A percentile compares a stretch with the other conserved stretches of the same genome.
phyloP scores from a whole-genome alignment of 768 basidiomycete genomes.

The Inosperma sp. region DNA sequence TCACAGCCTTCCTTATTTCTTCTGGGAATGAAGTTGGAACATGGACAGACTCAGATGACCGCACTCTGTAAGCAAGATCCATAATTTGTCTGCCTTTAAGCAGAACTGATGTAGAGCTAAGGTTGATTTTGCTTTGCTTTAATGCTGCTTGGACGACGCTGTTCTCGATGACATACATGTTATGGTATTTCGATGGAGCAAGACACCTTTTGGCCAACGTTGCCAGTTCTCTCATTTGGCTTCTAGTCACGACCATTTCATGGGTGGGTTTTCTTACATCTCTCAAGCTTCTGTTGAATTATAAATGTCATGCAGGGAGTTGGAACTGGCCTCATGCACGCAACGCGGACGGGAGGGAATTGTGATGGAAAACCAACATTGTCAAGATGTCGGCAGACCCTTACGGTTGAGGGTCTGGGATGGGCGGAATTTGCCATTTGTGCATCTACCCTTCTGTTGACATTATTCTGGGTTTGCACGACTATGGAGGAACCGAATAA shows the following conservation, averaged over 20 bases:
- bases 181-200: conserved; percentile 66
- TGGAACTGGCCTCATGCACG: conserved; percentile 63
- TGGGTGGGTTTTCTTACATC: conserved; percentile 50
- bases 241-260: conserved; percentile 55
- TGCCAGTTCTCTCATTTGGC: conserved; percentile 74
- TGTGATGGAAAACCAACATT: conserved; percentile 51
- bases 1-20: conserved; percentile 69
- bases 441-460: conserved; percentile 48
- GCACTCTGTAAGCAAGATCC: conserved; percentile 48
- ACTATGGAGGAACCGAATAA: too few species aligned
- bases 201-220: conserved; percentile 69
- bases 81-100: conserved; percentile 9
- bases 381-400: conserved; percentile 64
- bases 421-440: conserved; percentile 74
- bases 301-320: conserved; percentile 45
- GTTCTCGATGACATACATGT: conserved; percentile 63
- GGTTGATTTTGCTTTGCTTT: conserved; percentile 57
- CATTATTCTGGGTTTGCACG: conserved; percentile 41
- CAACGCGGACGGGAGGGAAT: conserved; percentile 53
- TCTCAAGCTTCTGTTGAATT: neutral
- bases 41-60: conserved; percentile 61
- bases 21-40: conserved; percentile 58
- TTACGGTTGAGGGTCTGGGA: conserved; percentile 70
- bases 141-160: conserved; percentile 71
- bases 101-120: conserved; percentile 17